Conservation (phyloP, 495 filamentous ascomycete genomes). For the Tuber microsphaerosporum region DNA sequence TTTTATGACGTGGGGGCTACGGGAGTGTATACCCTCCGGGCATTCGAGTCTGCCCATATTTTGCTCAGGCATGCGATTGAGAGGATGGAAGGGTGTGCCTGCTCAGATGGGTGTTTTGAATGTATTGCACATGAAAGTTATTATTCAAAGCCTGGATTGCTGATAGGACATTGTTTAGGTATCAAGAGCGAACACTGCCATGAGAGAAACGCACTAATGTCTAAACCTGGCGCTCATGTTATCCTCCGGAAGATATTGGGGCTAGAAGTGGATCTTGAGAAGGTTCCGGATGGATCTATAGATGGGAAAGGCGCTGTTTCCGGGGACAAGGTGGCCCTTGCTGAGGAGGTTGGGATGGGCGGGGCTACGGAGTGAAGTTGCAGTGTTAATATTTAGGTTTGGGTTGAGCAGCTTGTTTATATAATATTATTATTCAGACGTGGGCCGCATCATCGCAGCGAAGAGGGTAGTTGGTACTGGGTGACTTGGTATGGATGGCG, state of each 20-base stretch:
- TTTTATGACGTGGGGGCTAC: slow-evolving; percentile 74
- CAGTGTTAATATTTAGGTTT: not conserved
- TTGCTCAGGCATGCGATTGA: slow-evolving; percentile 71
- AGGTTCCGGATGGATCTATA: slow-evolving; percentile 73
- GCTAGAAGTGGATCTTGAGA: slow-evolving; percentile 66
- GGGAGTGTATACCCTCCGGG: slow-evolving; percentile 73
- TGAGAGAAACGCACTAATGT: slow-evolving; percentile 86
- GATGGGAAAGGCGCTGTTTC: slow-evolving; percentile 58
- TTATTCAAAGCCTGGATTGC: slow-evolving; percentile 12
- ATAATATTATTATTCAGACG: not conserved
- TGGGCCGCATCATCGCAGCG: not conserved
- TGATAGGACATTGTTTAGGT: slow-evolving; percentile 27
- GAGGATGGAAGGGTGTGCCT: slow-evolving; percentile 62
- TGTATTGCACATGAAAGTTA: slow-evolving; percentile 44
- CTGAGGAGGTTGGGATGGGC: slow-evolving; percentile 54
- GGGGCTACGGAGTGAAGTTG: slow-evolving; percentile 24
- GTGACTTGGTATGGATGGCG: not conserved
- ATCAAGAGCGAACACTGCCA: slow-evolving; percentile 79
- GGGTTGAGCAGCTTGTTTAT: not conserved
- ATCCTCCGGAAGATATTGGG: slow-evolving; percentile 69
- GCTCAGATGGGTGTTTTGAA: slow-evolving; percentile 75
- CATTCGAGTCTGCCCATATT: slow-evolving; percentile 82
- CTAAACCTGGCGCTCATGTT: slow-evolving; percentile 77
- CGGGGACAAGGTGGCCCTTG: slow-evolving; percentile 75
- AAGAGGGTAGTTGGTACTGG: not conserved